Base-by-base conservation (phyloP, 2,329 filamentous ascomycete species). In the Niveomyces coronatus region DNA sequence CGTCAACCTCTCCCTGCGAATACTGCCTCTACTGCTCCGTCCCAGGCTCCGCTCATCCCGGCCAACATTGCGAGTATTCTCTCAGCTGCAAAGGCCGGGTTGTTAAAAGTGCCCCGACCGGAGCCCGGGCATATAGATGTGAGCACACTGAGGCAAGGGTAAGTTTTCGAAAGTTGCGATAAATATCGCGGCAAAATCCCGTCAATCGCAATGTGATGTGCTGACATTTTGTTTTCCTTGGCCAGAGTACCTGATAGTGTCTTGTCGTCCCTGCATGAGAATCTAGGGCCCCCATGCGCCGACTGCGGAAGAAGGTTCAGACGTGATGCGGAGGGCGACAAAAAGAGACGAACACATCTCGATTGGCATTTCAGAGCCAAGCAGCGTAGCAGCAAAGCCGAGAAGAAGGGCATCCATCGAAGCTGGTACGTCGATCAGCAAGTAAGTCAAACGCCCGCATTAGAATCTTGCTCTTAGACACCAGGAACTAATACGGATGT, bases 311-410 rank as follows among this genome's bases (percentile, higher is more conserved):
- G 88, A 43, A 80, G 91, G 3, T 98, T 98, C 58, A 73, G 73
- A 38, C 74, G 75, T 4, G 84, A 85, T 34, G 76, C 79, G 10
- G 78, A 84, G 46, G 89, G 89, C 10, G 83, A 78, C 51, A 79
- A 81, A 54, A 84, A 83, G 65, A 96, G 96, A 64, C 85, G 81
- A 17, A 78, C 82, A 3, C 91, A 98, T 56, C 80, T 98, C 68
- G 91, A 98, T 61, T 98, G 91, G 91, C 91, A 98, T 60, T 98
- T 98, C 64, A 80, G 82, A 40, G 88, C 89, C 17, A 89, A 95
- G 53, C 83, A 88, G 52, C 81, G 87, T 31, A 85, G 93, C 61
- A 79, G 79, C 3, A 89, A 96, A 49, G 81, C 84, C 11, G 79
- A 85, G 53, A 89, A 85, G 56, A 76, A 85, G 44, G 87, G 85